Evolutionary conservation across 208 protist species (phyloP).

Genomic region (Wallacemonas collosoma): DNA sequence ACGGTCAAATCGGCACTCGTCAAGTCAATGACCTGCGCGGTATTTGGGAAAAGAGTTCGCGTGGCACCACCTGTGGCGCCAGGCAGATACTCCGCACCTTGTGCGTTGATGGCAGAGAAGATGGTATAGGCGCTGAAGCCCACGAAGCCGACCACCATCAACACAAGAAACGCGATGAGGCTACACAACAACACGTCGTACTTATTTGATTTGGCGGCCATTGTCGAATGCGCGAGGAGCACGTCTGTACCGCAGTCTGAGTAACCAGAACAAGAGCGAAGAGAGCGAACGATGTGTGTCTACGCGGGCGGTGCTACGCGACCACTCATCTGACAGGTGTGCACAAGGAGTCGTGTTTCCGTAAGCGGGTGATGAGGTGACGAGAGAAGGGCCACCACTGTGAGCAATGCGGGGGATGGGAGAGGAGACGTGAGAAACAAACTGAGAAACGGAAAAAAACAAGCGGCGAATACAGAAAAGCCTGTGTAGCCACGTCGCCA

Average conservation of each 20-base stretch:
- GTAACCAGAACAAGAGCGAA: neutral
- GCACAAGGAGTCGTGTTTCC: no score
- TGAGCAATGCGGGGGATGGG: constrained; percentile 4
- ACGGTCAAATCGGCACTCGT: neutral
- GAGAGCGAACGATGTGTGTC: neutral
- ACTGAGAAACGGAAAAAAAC: constrained; percentile 7
- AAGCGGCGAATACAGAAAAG: constrained; percentile 9
- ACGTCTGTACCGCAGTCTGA: no score
- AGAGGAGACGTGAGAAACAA: constrained; percentile 12
- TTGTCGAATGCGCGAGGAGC: constrained; percentile 2
- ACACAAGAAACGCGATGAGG: neutral
- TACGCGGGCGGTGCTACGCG: neutral
- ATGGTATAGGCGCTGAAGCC: constrained; percentile 7
- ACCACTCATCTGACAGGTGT: no score
- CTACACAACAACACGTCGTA: constrained; percentile 13
- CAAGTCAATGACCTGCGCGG: constrained; percentile 33
- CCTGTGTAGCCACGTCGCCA: no score
- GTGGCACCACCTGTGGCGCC: constrained; percentile 19
- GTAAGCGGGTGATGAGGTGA: no score
- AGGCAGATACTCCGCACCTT: neutral
- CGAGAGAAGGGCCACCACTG: no score
- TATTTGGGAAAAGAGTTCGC: constrained; percentile 15
- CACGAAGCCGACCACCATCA: constrained; percentile 15
- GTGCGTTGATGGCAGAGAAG: neutral
- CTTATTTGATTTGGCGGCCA: neutral